Percentiles rank a stretch among this genome's conserved stretches.
Conservation (phyloP, 495 filamentous ascomycete genomes). For the Annulohypoxylon maeteangense region DNA sequence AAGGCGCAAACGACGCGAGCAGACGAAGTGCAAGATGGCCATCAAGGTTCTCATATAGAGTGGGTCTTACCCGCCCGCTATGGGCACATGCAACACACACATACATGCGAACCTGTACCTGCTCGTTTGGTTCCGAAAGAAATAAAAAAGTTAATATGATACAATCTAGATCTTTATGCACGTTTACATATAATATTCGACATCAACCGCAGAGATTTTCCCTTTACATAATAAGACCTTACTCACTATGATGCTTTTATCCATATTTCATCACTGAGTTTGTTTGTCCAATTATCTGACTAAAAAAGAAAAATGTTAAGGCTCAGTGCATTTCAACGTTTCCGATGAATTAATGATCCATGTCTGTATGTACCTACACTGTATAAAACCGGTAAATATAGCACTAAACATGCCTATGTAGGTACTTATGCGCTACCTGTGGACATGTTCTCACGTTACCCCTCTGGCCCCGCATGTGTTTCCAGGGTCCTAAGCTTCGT, state of each 20-base stretch:
- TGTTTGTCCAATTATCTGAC: too few species aligned
- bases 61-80: slow-evolving; percentile 14
- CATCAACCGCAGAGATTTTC: background rate
- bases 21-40: slow-evolving; percentile 13
- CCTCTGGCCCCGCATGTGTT: slow-evolving; percentile 16
- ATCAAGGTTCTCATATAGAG: slow-evolving; percentile 41
- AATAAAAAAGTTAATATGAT: slow-evolving; percentile 6
- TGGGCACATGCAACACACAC: slow-evolving; percentile 13
- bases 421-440: background rate
- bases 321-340: too few species aligned
- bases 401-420: background rate
- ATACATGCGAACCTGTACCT: slow-evolving; percentile 8
- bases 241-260: background rate
- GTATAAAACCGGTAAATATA: too few species aligned
- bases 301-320: too few species aligned
- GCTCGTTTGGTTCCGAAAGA: background rate
- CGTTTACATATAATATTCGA: background rate
- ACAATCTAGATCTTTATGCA: background rate
- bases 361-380: too few species aligned
- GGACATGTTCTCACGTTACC: background rate
- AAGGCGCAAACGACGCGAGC: background rate
- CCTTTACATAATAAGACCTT: background rate
- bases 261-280: too few species aligned
- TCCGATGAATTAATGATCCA: too few species aligned
- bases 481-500: slow-evolving; percentile 22